Base-by-base conservation (phyloP, 176 grass and related monocot species). In the Zizania latifolia region DNA sequence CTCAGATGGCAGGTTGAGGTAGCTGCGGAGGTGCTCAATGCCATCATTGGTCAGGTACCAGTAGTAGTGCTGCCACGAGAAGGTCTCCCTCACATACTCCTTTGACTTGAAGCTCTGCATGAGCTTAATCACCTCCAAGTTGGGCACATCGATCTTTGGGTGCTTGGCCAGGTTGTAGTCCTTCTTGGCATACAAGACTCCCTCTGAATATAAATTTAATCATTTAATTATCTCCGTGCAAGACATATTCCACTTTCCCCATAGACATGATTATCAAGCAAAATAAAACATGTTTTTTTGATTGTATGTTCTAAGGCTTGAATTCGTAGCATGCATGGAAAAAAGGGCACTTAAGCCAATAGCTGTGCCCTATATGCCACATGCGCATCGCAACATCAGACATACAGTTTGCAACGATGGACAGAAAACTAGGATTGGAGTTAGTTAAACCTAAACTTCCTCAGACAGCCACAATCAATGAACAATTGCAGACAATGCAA, bases 71-170 rank as follows among this genome's bases (percentile, higher is more conserved):
- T 93, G 90, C 90, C 93, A 93, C 1, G 90, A 89, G 77, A 93
- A 97, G 13, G 90, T 97, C 85, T 97, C 90, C 71, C 87, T 89
- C 10, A 97, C 93, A 19, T 83, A 97, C 81, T 97, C 93, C 86
- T 88, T 97, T 1, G 93, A 97, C 59, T 97, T 97, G 88, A 97
- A 97, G 90, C 90, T 97, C 85, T 97, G 93, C 93, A 97, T 97
- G 71, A 97, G 90, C 93, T 97, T 93, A 67, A 97, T 93, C 17
- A 93, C 93, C 77, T 97, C 84, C 10, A 97, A 32, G 79, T 97
- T 93, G 0, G 93, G 65, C 60, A 89, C 93, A 22, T 97, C 93
- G 0, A 97, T 55, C 81, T 86, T 81, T 0, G 90, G 90, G 76
- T 97, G 93, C 88, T 97, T 97, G 17, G 93, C 88, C 22, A 97